A percentile compares a stretch with the other conserved stretches of the same genome.
phyloP scores from a whole-genome alignment of 768 basidiomycete species.

The Agrocybe pediades region DNA sequence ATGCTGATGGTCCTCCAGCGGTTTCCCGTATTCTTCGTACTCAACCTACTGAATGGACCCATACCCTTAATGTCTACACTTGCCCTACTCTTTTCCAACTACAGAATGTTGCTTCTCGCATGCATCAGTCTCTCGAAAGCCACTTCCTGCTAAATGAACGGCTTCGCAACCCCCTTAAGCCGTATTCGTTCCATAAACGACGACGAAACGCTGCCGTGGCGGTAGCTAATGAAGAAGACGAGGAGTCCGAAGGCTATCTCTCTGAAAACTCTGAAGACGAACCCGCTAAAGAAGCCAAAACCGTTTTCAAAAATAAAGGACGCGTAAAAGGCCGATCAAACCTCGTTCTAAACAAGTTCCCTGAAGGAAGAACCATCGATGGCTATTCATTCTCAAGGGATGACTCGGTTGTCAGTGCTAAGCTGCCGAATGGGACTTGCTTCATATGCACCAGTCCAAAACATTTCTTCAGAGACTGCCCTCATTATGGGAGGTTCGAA shows the following conservation, averaged over 20 bases:
- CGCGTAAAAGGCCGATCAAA: not conserved
- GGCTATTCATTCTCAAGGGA: not conserved
- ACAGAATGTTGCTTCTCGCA: not conserved
- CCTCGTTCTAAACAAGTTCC: not conserved
- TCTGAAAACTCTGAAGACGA: no score
- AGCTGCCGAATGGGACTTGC: conserved; percentile 12
- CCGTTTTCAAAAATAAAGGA: not conserved
- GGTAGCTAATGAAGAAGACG: no score
- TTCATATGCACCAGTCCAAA: conserved; percentile 22
- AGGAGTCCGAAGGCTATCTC: no score
- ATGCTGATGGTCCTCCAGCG: not conserved
- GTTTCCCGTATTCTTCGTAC: conserved; percentile 3
- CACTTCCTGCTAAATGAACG: not conserved
- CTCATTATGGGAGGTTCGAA: conserved; percentile 13
- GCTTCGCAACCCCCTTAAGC: no score
- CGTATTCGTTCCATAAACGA: no score
- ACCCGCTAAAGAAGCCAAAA: no score
- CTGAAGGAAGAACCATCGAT: not conserved
- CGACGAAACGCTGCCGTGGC: no score
- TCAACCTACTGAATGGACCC: no score
- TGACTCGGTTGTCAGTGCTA: conserved; percentile 2
- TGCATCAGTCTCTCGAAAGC: not conserved
- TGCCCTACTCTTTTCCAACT: conserved; percentile 1
- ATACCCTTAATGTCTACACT: not conserved
- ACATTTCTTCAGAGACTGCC: conserved; percentile 15